Evolutionary conservation across 164 flowering plant species (phyloP), one percentile per base, ranked within the genome.

Genomic region (grape (Vitis vinifera)): DNA sequence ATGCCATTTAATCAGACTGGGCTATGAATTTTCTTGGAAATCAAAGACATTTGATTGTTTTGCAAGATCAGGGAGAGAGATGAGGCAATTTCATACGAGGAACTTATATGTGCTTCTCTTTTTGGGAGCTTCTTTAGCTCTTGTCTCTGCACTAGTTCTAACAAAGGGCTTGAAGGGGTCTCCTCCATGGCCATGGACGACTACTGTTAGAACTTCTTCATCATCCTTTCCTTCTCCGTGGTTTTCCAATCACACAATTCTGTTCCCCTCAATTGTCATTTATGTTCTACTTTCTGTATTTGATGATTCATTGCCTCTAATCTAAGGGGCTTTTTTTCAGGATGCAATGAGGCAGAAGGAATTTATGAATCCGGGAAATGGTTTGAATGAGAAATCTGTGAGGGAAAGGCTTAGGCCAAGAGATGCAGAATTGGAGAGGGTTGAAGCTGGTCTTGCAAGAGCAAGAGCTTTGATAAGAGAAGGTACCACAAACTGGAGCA

Each of bases 401-500:
- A 3, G 44, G 44, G 44, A 37, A 37, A 37, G 44, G 27, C 2
- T 23, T 23, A 23, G 27, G 44, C 44, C 8, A 3, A 37, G 50
- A 63, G 67, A 44, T 63, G 60, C 12, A 27, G 62, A 53, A 14
- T n/a, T 73, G 37, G 67, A 73, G 60, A 67, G 47, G 15, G 31
- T 73, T 56, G 71, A 73, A 67, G 67, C 61, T 2, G 61, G 71
- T 53, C 71, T 73, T 55, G 62, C 70, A 13, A 62, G 16, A 16
- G 76, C 76, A 0, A 63, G 71, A 48, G 63, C 55, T 11, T 57
- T 57, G 12, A 73, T 73, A 55, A 68, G 62, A 37, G 67, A 55
- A 16, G 76, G 67, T 15, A 19, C 37, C 1, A 9, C 1, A 16
- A 61, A 2, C 19, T 0, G 2, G 17, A 67, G 68, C 50, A 29